Base-by-base conservation (phyloP, 768 basidiomycete genomes). In the Calocera viscosa region DNA sequence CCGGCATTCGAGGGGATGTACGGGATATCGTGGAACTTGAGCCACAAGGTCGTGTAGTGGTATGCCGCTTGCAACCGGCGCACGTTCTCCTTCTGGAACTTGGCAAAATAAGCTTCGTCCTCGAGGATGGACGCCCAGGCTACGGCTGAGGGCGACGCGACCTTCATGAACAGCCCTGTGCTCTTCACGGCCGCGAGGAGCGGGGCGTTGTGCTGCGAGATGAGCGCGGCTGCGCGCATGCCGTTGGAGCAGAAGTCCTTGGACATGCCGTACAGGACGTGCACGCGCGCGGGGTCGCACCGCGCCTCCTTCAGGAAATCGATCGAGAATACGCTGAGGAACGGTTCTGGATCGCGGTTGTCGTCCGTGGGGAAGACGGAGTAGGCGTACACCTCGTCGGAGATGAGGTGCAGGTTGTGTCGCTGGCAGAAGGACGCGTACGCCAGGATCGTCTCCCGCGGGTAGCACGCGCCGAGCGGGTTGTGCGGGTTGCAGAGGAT, bases 191-290 rank as follows among this genome's bases (percentile, higher is more conserved):
- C 66, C 0, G 68, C 65, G 43, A 72, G 71, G 1, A 73, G 63
- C 2, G 65, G 64, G 10, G 69, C 67, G 68, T 73, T 73, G n/a
- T 69, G 64, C 67, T 72, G 72, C 53, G 72, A 70, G 12, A 72
- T 70, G 63, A 73, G 67, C 8, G 69, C 70, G 24, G 70, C 73
- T 38, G 71, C 63, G 1, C 73, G 68, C 17, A 73, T 66, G 0
- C 73, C 73, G 68, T 73, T 73, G 63, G 66, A 64, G 8, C 70
- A 68, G 66, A 70, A 73, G 49, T 73, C 73, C 60, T 73, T 73
- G 22, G 64, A 66, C n/a, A 72, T 67, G 40, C 67, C 68, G 49
- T 70, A 71, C 53, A 60, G 53, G 5, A 60, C 30, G 30, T 60
- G 53, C 16, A 60, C 30, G 11, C 53, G 24, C 5, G 53, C 53